Percentiles rank a stretch among this genome's conserved stretches.
Conservation (phyloP, 768 basidiomycete genomes). For the Kwoniella pini region DNA sequence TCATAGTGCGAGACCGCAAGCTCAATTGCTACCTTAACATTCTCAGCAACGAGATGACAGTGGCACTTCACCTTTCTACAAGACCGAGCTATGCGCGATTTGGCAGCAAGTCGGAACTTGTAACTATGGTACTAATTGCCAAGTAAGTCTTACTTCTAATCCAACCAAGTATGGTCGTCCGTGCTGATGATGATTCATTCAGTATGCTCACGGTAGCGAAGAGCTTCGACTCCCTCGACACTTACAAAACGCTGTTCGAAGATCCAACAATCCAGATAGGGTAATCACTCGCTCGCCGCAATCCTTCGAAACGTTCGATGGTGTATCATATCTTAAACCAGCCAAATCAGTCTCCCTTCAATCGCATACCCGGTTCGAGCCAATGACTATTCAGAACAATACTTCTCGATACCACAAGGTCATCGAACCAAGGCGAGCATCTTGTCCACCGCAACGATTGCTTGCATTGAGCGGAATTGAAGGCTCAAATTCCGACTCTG, state of each 20-base stretch:
- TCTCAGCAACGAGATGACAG: neutral
- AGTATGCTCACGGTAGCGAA: slow-evolving; percentile 23
- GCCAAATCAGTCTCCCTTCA: neutral
- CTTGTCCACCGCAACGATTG: slow-evolving; percentile 11
- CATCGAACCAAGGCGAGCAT: slow-evolving; percentile 4
- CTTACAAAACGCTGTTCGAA: neutral
- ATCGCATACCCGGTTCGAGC: neutral
- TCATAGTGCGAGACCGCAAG: neutral
- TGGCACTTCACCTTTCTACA: slow-evolving; percentile 22
- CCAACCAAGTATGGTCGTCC: neutral
- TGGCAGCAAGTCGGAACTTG: slow-evolving; percentile 35
- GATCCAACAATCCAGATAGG: too few relatives aligned
- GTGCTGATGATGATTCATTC: neutral
- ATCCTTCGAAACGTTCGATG: neutral
- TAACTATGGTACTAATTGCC: slow-evolving; percentile 38
- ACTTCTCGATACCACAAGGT: neutral
- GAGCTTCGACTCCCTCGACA: slow-evolving; percentile 16
- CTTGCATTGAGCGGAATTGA: neutral
- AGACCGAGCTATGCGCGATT: slow-evolving; percentile 41
- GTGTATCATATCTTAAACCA: neutral
- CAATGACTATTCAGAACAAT: neutral
- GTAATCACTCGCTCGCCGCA: neutral
- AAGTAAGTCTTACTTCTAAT: slow-evolving; percentile 26
- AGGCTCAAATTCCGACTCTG: neutral
- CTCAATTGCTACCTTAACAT: neutral